Conservation (phyloP, 257 asterid species). For the Petunia secreta region DNA sequence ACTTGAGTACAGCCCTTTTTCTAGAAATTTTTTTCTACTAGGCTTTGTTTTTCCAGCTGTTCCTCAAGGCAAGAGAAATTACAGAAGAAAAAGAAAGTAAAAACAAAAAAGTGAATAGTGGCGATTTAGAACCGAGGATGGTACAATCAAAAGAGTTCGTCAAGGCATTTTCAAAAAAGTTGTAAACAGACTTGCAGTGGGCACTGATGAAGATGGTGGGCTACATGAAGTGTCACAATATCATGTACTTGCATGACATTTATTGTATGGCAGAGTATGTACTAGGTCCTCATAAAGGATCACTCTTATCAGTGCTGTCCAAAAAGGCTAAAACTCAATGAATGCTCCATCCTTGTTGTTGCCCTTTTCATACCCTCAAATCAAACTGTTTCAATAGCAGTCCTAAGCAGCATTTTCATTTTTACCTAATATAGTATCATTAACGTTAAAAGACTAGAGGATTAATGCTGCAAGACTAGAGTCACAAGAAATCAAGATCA, state of each 20-base stretch:
- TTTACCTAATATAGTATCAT: not conserved
- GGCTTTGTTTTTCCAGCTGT: not conserved
- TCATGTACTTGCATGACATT: not conserved
- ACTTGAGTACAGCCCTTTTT: not conserved
- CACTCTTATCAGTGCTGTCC: constrained; percentile 10
- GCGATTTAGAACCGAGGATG: not conserved
- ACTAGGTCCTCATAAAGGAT: constrained; percentile 15
- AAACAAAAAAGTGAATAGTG: not conserved
- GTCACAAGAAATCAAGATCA: no score
- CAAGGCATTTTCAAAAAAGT: not conserved
- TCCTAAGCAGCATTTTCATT: not conserved
- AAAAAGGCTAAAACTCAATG: not conserved
- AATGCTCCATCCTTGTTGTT: constrained; percentile 11
- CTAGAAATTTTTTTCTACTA: no score
- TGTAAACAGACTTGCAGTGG: not conserved
- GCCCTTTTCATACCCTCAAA: not conserved
- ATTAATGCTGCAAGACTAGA: no score
- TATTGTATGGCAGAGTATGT: not conserved
- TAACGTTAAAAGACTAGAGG: no score
- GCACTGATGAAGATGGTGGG: not conserved
- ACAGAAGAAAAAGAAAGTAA: not conserved
- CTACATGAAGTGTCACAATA: constrained; percentile 24
- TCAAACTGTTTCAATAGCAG: not conserved
- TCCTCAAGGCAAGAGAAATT: not conserved
- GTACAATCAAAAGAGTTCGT: not conserved